Conservation (phyloP, 495 filamentous ascomycete genomes). For the Podospora pseudoanserina region DNA sequence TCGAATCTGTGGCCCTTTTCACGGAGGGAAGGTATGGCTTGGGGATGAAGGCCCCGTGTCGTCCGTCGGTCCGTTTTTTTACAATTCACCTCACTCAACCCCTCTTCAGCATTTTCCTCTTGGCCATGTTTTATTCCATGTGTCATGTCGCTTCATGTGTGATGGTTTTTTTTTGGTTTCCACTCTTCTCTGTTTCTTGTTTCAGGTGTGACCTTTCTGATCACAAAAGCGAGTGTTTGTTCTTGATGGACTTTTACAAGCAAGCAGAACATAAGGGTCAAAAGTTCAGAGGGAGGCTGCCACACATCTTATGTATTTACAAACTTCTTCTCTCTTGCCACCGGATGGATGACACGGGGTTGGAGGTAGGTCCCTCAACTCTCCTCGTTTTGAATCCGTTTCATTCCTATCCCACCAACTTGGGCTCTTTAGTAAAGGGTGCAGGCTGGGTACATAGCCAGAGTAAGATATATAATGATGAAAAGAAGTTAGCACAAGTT, state of each 20-base stretch:
- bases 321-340: not conserved
- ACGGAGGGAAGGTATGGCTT: not conserved
- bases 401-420: not conserved
- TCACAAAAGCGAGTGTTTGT: not conserved
- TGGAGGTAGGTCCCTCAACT: conserved; percentile 3
- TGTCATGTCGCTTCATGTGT: conserved; percentile 3
- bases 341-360: not conserved
- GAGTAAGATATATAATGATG: not conserved
- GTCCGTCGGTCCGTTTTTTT: conserved; percentile 17
- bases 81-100: conserved; percentile 13
- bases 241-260: not conserved
- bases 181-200: not conserved
- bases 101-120: not conserved
- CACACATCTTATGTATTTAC: not conserved
- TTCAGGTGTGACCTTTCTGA: not conserved
- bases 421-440: not conserved
- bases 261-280: not conserved
- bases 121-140: conserved; percentile 3
- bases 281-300: not conserved
- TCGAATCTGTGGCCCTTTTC: not conserved
- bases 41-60: conserved; percentile 7
- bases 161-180: not conserved
- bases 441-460: not conserved
- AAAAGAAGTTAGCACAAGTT: not conserved
- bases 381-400: not conserved